These are phyloP conservation scores for Nymphaea thermarum DNA, from an alignment of 164 flowering plant species.

Conservation along the genomic window DNA sequence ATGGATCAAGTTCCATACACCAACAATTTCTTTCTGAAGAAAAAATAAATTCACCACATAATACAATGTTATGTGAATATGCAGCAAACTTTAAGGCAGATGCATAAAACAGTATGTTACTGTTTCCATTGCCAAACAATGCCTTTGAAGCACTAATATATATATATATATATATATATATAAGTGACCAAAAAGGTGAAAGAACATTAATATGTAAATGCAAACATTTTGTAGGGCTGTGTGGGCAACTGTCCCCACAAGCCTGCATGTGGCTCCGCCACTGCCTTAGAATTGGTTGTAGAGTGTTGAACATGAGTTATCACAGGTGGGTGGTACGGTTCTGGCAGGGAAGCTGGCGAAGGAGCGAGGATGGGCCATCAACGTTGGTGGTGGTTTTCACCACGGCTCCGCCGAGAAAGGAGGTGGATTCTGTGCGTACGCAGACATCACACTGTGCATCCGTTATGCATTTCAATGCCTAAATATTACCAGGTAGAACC, in stretches of 20 bases:
- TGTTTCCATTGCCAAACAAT: too few relatives aligned
- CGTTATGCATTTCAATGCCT: slow-evolving; percentile 63
- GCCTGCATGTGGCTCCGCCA: too few relatives aligned
- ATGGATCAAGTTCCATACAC: too few relatives aligned
- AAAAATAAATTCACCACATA: background rate
- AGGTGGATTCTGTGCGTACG: slow-evolving; percentile 94
- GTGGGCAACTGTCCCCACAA: too few relatives aligned
- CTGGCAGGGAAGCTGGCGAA: slow-evolving; percentile 89
- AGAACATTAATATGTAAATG: too few relatives aligned
- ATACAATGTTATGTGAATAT: background rate
- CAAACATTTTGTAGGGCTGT: too few relatives aligned
- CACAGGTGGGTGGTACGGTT: slow-evolving; percentile 90
- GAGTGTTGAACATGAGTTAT: background rate
- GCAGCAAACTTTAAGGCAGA: background rate
- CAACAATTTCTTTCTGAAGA: background rate
- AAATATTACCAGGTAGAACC: slow-evolving; percentile 57
- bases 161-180: too few relatives aligned
- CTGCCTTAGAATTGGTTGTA: too few relatives aligned
- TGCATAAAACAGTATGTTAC: background rate
- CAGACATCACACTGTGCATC: slow-evolving; percentile 87
- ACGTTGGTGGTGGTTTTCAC: slow-evolving; percentile 98
- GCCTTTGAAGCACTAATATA: background rate
- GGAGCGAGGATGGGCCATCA: slow-evolving; percentile 95
- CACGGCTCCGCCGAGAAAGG: slow-evolving; percentile 82
- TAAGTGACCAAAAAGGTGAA: too few relatives aligned